These are phyloP conservation scores for Podaxis carcinomalis DNA, from an alignment of 768 basidiomycete genomes.

Conservation along the genomic window DNA sequence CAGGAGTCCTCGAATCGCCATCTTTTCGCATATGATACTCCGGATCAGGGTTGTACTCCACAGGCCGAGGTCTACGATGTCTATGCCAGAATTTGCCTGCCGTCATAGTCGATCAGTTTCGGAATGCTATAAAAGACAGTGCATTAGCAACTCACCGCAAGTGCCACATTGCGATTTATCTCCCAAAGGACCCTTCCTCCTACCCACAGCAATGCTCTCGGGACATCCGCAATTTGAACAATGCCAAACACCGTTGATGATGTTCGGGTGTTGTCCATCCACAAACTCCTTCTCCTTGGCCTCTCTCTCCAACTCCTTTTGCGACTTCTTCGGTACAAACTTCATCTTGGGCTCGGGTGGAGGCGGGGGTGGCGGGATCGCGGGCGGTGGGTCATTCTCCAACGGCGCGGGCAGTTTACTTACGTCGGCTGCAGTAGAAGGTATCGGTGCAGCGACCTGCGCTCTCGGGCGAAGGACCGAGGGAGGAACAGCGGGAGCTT, in stretches of 20 bases:
- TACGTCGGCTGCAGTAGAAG: slow-evolving; percentile 60
- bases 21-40: slow-evolving; percentile 66
- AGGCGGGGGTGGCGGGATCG: slow-evolving; percentile 19
- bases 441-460: slow-evolving; percentile 51
- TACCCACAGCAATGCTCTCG: slow-evolving; percentile 77
- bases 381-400: slow-evolving; percentile 56
- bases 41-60: slow-evolving; percentile 73
- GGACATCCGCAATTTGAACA: slow-evolving; percentile 95
- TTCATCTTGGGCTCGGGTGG: slow-evolving; percentile 45
- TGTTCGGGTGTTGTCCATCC: slow-evolving; percentile 77
- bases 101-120: slow-evolving; percentile 9
- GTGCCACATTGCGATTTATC: slow-evolving; percentile 87
- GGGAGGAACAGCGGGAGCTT: slow-evolving; percentile 56
- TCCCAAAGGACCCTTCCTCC: slow-evolving; percentile 86
- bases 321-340: slow-evolving; percentile 53
- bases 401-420: slow-evolving; percentile 49
- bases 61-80: slow-evolving; percentile 75
- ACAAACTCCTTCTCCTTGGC: slow-evolving; percentile 83
- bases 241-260: slow-evolving; percentile 87
- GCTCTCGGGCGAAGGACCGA: slow-evolving; percentile 60
- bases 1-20: slow-evolving; percentile 43
- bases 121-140: slow-evolving; percentile 5
- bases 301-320: slow-evolving; percentile 73
- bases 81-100: slow-evolving; percentile 89
- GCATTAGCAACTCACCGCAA: slow-evolving; percentile 65